Base-by-base conservation (phyloP, 2,329 filamentous ascomycete species). In the Trichoderma sp. region DNA sequence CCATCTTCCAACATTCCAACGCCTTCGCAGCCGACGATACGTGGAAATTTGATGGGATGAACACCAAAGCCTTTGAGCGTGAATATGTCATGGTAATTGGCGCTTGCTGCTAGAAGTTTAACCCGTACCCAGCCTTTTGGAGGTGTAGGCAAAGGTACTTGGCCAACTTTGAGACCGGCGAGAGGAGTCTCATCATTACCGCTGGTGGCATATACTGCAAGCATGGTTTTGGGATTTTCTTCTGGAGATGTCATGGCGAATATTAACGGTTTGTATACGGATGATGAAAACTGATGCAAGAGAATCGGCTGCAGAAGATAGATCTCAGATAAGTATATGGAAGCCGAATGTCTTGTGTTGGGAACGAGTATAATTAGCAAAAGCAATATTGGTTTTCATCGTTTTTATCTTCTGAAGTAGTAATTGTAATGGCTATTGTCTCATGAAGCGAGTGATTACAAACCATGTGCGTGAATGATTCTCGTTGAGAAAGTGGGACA, bases 1-100 rank as follows among this genome's bases (percentile, higher is more conserved):
- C 66, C 66, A 16, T 68, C 58, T 21, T 62, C 66, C 7, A 68
- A 35, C n/a, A 58, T 62, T n/a, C 66, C 66, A 55, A 60, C 47
- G 0, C 66, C 66, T 35, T 68, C 66, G 14, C 66, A 68, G 19
- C 66, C 66, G 7, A 68, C 0, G 11, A 62, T 40, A 5, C 52
- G 52, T n/a, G 66, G 66, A 29, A 60, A 68, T 1, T 24, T 37
- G 35, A 68, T 27, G 16, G 27, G 7, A 24, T 68, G 33, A 5
- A 16, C 10, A 24, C 66, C 58, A 5, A 68, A 8, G n/a, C 57
- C 66, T n/a, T 35, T 60, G 3, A 68, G 29, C 1, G 66, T 68
- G 27, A 62, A 68, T 33, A 68, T 21, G 3, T 68, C 66, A 14
- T 68, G 66, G 33, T 43, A 68, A 19, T 68, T 68, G 40, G 61